phyloP scores from a whole-genome alignment of 2,329 filamentous ascomycete species.

The Venturia carpophila region DNA sequence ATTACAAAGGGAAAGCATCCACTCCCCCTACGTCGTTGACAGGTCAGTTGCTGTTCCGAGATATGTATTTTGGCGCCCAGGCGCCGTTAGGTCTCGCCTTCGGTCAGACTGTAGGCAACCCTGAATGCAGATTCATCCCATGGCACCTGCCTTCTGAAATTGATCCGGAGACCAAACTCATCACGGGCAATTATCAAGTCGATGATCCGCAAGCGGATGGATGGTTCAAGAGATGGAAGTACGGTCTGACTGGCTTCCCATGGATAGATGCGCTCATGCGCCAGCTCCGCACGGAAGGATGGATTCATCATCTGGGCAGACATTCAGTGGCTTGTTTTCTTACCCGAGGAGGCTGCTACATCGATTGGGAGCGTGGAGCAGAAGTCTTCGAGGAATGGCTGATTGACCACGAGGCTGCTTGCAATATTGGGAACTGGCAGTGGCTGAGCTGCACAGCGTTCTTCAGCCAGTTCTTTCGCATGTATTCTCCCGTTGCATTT shows the following conservation, averaged over 20 bases:
- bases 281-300: constrained; percentile 62
- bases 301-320: constrained; percentile 72
- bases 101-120: constrained; percentile 57
- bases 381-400: constrained; percentile 72
- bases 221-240: constrained; percentile 62
- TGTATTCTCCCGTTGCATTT: constrained; percentile 64
- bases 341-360: constrained; percentile 70
- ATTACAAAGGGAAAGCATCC: constrained; percentile 45
- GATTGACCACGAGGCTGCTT: constrained; percentile 66
- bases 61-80: constrained; percentile 79
- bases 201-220: constrained; percentile 55
- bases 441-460: constrained; percentile 72
- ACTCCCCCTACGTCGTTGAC: constrained; percentile 59
- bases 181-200: constrained; percentile 55
- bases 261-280: constrained; percentile 78
- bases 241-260: constrained; percentile 64
- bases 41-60: constrained; percentile 67
- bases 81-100: constrained; percentile 58
- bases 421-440: constrained; percentile 71
- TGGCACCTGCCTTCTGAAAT: constrained; percentile 66
- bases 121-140: constrained; percentile 63
- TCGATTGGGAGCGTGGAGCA: constrained; percentile 70
- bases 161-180: constrained; percentile 39
- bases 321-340: constrained; percentile 75
- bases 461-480: constrained; percentile 62